phyloP scores from a whole-genome alignment of 176 grass and related monocot species.

The Cenchrus americanus region DNA sequence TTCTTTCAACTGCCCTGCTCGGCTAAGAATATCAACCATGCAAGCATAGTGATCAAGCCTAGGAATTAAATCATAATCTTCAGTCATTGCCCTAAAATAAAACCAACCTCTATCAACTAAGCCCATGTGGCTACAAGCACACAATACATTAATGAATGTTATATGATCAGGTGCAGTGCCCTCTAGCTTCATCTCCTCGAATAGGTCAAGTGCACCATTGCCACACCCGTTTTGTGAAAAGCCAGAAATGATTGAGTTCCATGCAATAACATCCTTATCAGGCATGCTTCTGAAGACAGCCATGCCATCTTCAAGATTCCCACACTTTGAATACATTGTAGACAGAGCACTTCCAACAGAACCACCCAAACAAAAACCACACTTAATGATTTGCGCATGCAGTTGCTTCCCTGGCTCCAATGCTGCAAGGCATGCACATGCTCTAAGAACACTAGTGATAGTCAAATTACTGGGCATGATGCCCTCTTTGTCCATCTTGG shows the following conservation, averaged over 20 bases:
- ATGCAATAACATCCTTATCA: conserved; percentile 68
- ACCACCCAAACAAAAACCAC: conserved; percentile 54
- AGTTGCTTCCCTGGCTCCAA: conserved; percentile 73
- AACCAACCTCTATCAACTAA: conserved; percentile 72
- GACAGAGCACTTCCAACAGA: conserved; percentile 74
- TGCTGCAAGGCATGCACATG: conserved; percentile 63
- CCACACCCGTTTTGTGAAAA: conserved; percentile 81
- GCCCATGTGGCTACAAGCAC: conserved; percentile 77
- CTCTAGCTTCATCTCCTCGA: conserved; percentile 74
- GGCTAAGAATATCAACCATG: conserved; percentile 79
- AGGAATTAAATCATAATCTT: conserved; percentile 62
- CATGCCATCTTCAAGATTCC: conserved; percentile 63
- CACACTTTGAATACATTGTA: conserved; percentile 85
- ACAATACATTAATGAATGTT: conserved; percentile 76
- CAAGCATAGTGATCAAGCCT: conserved; percentile 80
- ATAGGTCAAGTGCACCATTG: conserved; percentile 63
- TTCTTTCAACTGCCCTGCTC: conserved; percentile 64
- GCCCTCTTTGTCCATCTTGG: conserved; percentile 61
- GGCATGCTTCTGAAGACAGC: conserved; percentile 68
- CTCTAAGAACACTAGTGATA: conserved; percentile 62
- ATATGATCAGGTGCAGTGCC: conserved; percentile 70
- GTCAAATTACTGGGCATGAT: conserved; percentile 70
- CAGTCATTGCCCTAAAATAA: conserved; percentile 72
- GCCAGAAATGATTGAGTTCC: conserved; percentile 83
- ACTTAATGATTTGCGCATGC: conserved; percentile 67